These are phyloP conservation scores for Dacryopinax primogenitus DNA, from an alignment of 768 basidiomycete genomes.

Conservation along the genomic window DNA sequence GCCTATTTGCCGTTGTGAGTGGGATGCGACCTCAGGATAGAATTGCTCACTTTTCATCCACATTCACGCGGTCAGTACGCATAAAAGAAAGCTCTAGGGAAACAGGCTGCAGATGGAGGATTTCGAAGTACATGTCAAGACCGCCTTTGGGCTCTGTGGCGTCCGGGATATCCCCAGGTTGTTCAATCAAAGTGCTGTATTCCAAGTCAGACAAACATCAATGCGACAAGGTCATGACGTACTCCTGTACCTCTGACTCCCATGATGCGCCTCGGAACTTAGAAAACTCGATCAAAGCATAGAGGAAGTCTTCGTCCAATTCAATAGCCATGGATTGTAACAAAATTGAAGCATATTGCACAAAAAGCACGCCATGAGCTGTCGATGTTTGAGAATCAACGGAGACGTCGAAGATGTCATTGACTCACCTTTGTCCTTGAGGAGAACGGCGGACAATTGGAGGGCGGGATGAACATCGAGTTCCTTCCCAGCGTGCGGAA, in stretches of 20 bases:
- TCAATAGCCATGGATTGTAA: slow-evolving; percentile 91
- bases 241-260: slow-evolving; percentile 70
- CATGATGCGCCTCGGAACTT: slow-evolving; percentile 86
- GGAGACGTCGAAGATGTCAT: not conserved
- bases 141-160: slow-evolving; percentile 45
- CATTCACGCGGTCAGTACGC: slow-evolving; percentile 86
- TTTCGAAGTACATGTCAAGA: slow-evolving; percentile 86
- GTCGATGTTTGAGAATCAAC: slow-evolving; percentile 10
- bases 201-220: not conserved
- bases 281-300: slow-evolving; percentile 79
- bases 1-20: slow-evolving; percentile 15
- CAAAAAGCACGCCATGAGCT: slow-evolving; percentile 97
- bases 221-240: slow-evolving; percentile 22
- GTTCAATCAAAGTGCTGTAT: slow-evolving; percentile 54
- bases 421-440: slow-evolving; percentile 78
- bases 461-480: slow-evolving; percentile 78
- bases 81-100: slow-evolving; percentile 89
- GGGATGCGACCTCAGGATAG: not conserved
- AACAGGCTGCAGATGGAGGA: slow-evolving; percentile 88
- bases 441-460: slow-evolving; percentile 73
- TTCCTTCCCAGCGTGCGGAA: slow-evolving; percentile 59
- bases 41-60: slow-evolving; percentile 71
- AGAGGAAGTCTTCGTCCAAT: slow-evolving; percentile 93
- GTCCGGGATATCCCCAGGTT: slow-evolving; percentile 55
- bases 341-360: slow-evolving; percentile 92